These are phyloP conservation scores for Leishmania braziliensis DNA, from an alignment of 208 protist species.

Conservation along the genomic window DNA sequence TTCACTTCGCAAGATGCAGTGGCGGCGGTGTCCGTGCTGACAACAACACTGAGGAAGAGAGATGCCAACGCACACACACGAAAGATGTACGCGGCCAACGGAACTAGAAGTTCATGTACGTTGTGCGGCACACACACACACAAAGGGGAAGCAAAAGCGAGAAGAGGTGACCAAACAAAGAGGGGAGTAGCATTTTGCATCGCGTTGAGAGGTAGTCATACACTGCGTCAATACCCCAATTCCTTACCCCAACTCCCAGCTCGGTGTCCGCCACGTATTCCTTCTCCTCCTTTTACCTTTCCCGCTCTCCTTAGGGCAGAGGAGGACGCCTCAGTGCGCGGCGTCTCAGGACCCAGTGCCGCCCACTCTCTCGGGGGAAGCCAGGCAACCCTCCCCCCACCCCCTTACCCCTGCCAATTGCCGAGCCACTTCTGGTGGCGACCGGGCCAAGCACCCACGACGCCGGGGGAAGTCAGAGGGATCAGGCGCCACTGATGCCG, in stretches of 20 bases:
- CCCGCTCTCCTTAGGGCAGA: too few species aligned
- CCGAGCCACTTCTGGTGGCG: not conserved
- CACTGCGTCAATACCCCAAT: not conserved
- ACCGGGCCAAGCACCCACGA: not conserved
- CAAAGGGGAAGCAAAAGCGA: not conserved
- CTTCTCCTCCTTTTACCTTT: not conserved
- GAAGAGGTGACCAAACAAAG: not conserved
- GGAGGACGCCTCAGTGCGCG: too few species aligned
- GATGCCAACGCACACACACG: not conserved
- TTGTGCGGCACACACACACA: not conserved
- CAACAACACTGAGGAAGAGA: not conserved
- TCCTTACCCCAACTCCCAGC: not conserved
- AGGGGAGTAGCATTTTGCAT: not conserved
- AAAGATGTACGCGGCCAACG: not conserved
- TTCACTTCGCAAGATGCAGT: not conserved
- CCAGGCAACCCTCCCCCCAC: not conserved
- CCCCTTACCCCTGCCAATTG: not conserved
- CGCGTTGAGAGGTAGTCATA: not conserved
- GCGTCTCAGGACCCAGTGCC: too few species aligned
- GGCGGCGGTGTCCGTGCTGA: not conserved
- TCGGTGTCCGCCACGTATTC: not conserved
- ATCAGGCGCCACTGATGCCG: not conserved
- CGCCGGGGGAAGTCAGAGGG: not conserved
- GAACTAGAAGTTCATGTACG: not conserved
- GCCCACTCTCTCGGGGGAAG: not conserved